phyloP scores from a whole-genome alignment of 176 grass and related monocot species.

The Cenchrus americanus region DNA sequence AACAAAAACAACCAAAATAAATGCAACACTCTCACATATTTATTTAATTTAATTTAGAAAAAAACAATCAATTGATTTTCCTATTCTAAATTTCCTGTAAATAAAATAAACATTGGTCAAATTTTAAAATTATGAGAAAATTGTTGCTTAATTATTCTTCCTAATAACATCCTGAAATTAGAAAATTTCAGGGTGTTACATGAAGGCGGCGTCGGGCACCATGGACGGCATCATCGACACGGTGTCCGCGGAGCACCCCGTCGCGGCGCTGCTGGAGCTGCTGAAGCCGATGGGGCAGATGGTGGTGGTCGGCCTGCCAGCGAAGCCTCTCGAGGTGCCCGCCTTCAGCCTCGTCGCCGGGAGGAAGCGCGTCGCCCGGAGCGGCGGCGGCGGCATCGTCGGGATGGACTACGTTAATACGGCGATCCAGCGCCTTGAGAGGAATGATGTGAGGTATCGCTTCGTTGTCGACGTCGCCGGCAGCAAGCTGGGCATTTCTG shows the following conservation, averaged over 20 bases:
- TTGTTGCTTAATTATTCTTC: no score
- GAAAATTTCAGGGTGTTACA: no score
- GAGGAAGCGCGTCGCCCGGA: constrained; percentile 47
- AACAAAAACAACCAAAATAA: no score
- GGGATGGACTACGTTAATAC: constrained; percentile 60
- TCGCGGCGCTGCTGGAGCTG: constrained; percentile 34
- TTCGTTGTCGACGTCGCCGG: constrained; percentile 59
- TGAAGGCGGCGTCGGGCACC: constrained; percentile 29
- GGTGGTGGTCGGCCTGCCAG: constrained; percentile 46
- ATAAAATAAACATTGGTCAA: no score
- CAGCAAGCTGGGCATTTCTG: neutral
- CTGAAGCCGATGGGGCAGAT: constrained; percentile 46
- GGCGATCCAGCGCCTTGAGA: constrained; percentile 51
- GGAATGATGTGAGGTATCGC: constrained; percentile 64
- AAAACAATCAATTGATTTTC: no score
- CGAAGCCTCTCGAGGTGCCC: constrained; percentile 41
- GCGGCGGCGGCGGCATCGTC: constrained; percentile 36
- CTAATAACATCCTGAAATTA: no score
- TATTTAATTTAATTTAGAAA: no score
- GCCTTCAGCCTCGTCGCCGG: constrained; percentile 25
- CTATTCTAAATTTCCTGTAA: no score
- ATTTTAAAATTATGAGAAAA: no score
- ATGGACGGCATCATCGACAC: constrained; percentile 72
- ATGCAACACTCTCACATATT: no score
- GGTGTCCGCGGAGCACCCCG: constrained; percentile 51